phyloP scores from a whole-genome alignment of 257 asterid genomes.

The Solanum pimpinellifolium region DNA sequence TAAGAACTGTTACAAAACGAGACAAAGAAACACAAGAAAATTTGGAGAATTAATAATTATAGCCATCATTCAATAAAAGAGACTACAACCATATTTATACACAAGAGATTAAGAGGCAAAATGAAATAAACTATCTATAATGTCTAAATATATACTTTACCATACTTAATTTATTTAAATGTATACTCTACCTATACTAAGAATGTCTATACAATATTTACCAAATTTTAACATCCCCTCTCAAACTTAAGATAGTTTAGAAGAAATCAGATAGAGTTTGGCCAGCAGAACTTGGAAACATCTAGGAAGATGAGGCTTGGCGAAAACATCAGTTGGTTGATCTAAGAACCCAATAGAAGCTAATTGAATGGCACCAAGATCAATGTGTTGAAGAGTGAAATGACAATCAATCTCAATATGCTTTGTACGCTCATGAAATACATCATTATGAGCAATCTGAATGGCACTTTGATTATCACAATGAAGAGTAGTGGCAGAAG shows the following conservation, averaged over 20 bases:
- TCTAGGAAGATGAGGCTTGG: background rate
- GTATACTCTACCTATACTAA: background rate
- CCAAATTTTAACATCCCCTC: background rate
- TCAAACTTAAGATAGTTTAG: slow-evolving; percentile 1
- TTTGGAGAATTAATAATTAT: too few relatives aligned
- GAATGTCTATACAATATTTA: background rate
- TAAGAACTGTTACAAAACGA: too few relatives aligned
- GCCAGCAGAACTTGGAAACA: background rate
- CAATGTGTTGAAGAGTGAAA: background rate
- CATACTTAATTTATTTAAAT: too few relatives aligned
- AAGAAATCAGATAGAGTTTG: background rate
- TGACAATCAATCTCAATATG: background rate
- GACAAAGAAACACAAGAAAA: too few relatives aligned
- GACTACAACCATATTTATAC: background rate
- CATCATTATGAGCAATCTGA: too few relatives aligned
- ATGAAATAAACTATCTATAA: background rate
- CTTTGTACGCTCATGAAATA: background rate
- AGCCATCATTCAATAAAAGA: background rate
- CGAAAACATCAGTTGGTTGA: background rate
- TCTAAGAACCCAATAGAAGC: background rate
- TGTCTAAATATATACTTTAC: background rate
- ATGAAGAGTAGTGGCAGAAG: background rate
- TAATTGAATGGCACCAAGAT: background rate
- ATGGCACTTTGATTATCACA: background rate
- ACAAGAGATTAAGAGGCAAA: background rate